Evolutionary conservation across 768 basidiomycete species (phyloP), one percentile per base, ranked within the genome.

Genomic region (Hericium alpestre): DNA sequence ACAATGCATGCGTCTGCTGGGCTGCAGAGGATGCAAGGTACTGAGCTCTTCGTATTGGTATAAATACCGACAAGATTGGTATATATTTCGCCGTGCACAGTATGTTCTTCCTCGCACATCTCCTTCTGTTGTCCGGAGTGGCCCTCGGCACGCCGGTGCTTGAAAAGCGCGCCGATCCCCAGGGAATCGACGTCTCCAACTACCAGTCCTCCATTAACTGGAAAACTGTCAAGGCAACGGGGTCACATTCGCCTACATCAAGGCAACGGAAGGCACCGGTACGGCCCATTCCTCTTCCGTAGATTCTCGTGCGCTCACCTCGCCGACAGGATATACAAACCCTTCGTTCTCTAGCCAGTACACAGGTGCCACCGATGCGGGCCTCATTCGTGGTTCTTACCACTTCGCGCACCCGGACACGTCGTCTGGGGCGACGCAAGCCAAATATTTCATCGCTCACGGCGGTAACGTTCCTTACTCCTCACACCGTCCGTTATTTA

Each of bases 241-340:
- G 3, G 65, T 83, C 37, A 56, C 70, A 12, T 86, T 83, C 61
- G 79, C 70, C 2, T 85, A 75, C 64, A 84, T 86, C 75, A 86
- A 85, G 65, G 84, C 83, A 9, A 86, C 83, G 2, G 83, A 86
- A 65, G 78, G 78, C 9, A 81, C 73, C n/a, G 64, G 80, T 81
- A 52, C 56, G 71, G 63, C 8, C 7, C 2, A 5, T 15, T 38
- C 38, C 16, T 37, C 10, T 18, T 38, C 20, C 23, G 38, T 18
- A 56, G 37, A 50, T 5, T 39, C 10, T 4, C 16, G 9, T 25
- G 53, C 54, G 32, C 32, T 32, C 8, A 32, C 32, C 32, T 32
- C 8, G 32, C 6, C 0, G 38, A 11, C 16, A 70, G 66, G 66
- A 1, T 83, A 74, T 62, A 68, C n/a, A 3, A 72, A 70, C 60